phyloP scores from a whole-genome alignment of 768 basidiomycete genomes.

The Fistulinella prunicolor region DNA sequence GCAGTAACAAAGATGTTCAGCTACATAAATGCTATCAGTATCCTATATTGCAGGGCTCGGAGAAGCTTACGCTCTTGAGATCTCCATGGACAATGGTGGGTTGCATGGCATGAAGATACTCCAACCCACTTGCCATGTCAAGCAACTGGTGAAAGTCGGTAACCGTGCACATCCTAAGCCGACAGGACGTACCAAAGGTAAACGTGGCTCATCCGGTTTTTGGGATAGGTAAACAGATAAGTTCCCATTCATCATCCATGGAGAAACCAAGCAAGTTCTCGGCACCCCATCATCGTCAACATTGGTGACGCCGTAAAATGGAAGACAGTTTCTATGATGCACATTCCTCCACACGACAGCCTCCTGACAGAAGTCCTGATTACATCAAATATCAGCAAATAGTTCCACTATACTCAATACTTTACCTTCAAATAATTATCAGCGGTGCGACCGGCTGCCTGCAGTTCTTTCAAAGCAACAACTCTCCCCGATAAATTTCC shows the following conservation, averaged over 20 bases:
- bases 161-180: not conserved
- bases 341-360: conserved; percentile 32
- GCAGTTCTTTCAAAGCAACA: conserved; percentile 34
- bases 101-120: conserved; percentile 37
- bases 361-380: conserved; percentile 30
- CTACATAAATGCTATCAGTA: conserved; percentile 11
- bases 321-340: conserved; percentile 27
- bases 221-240: conserved; percentile 28
- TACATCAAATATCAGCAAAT: conserved; percentile 2
- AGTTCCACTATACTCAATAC: not conserved
- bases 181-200: conserved; percentile 31
- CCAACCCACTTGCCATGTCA: conserved; percentile 37
- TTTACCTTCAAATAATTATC: conserved; percentile 27
- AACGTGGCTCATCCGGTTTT: conserved; percentile 26
- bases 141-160: conserved; percentile 28
- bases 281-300: conserved; percentile 6
- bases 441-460: conserved; percentile 16
- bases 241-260: conserved; percentile 30
- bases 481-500: conserved; percentile 24
- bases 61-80: conserved; percentile 38
- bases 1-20: conserved; percentile 28
- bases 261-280: conserved; percentile 22
- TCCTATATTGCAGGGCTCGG: not conserved
- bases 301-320: conserved; percentile 28
- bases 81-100: conserved; percentile 45